Conservation (phyloP, 1,284 basidiomycete genomes). For the Anthracocystis walkeri region DNA sequence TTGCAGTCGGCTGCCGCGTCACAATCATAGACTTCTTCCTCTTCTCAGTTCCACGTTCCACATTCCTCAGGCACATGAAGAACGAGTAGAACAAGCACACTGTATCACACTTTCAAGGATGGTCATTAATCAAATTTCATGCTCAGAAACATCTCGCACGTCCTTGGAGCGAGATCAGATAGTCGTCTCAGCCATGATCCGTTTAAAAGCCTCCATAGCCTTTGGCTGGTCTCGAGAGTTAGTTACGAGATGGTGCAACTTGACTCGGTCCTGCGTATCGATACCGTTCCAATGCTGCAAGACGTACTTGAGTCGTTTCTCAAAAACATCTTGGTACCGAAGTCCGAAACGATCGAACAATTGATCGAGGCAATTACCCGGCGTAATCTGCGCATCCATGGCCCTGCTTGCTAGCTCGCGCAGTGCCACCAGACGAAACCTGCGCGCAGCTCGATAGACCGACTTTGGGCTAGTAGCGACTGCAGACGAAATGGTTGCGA, state of each 20-base stretch:
- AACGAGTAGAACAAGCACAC: too few species aligned
- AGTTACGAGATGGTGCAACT: slow-evolving; percentile 1
- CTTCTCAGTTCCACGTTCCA: not conserved
- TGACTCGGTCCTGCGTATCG: not conserved
- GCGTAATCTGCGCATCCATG: slow-evolving; percentile 14
- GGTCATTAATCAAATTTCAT: too few species aligned
- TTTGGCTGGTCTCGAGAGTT: not conserved
- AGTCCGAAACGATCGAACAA: slow-evolving; percentile 27
- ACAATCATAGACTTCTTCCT: slow-evolving; percentile 7
- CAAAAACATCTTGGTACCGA: slow-evolving; percentile 4
- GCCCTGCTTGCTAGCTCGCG: slow-evolving; percentile 14
- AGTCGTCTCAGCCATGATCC: slow-evolving; percentile 9
- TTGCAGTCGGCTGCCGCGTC: slow-evolving; percentile 22
- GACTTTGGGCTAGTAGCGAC: slow-evolving; percentile 33
- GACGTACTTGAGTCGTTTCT: slow-evolving; percentile 20
- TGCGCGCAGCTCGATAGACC: slow-evolving; percentile 28
- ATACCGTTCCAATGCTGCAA: slow-evolving; percentile 38
- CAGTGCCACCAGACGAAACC: slow-evolving; percentile 13
- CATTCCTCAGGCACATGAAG: too few species aligned
- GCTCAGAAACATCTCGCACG: too few species aligned
- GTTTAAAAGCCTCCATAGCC: slow-evolving; percentile 7
- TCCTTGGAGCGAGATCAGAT: not conserved
- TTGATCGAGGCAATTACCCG: slow-evolving; percentile 24
- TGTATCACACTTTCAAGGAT: too few species aligned
- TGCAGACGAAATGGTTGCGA: not conserved